Percentiles rank a stretch among this genome's conserved stretches.
phyloP scores from a whole-genome alignment of 176 grass and related monocot species.

The Aegilops umbellulata region DNA sequence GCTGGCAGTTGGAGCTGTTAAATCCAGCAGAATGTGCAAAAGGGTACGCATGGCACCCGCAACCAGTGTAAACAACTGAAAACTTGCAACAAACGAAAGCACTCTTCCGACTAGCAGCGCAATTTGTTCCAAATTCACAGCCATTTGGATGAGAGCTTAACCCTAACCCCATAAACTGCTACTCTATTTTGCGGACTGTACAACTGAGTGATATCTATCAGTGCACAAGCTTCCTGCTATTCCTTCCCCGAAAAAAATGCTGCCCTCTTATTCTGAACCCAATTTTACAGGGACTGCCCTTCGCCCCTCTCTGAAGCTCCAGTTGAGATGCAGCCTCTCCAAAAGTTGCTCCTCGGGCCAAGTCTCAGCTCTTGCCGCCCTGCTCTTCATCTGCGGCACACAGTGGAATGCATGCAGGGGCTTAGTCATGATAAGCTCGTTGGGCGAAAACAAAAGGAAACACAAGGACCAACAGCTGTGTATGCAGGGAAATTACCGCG shows the following conservation, averaged over 20 bases:
- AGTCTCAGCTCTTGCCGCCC: conserved; percentile 1
- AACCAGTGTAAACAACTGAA: not conserved
- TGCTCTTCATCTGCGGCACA: conserved; percentile 38
- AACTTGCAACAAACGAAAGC: not conserved
- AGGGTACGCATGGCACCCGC: not conserved
- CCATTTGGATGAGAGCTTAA: not conserved
- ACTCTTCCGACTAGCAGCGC: not conserved
- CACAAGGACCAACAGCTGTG: not conserved
- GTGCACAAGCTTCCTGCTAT: not conserved
- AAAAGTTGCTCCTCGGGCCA: not conserved
- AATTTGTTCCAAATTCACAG: not conserved
- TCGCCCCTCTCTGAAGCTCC: not conserved
- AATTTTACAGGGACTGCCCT: not conserved
- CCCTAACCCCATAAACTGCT: not conserved
- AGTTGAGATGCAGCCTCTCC: not conserved
- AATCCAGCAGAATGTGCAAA: not conserved
- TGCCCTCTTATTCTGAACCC: not conserved
- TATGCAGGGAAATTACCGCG: conserved; percentile 19
- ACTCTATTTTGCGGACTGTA: too few relatives aligned
- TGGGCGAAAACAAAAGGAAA: not conserved
- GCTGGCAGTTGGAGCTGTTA: not conserved
- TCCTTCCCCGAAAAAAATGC: not conserved
- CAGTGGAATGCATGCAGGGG: not conserved
- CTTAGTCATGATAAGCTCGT: not conserved
- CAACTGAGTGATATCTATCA: too few relatives aligned